Base-by-base conservation (phyloP, 1,284 basidiomycete genomes). In the Leccinum solheimii region DNA sequence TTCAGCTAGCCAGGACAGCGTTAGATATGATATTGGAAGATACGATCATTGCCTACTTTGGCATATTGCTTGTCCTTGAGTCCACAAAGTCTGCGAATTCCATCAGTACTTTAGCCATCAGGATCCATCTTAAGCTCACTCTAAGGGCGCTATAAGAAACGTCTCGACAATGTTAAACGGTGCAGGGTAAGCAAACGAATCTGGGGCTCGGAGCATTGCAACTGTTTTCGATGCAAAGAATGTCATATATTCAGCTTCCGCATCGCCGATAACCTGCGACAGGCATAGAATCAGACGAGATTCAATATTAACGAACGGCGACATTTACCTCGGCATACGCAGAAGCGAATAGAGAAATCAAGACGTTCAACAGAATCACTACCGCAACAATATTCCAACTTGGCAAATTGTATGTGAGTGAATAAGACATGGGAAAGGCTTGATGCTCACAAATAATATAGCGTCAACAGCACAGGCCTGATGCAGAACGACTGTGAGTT, bases 331-430 rank as follows among this genome's bases (percentile, higher is more conserved):
- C 92, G 14, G 87, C 85, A 72, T 96, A 96, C 0, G 94, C 94
- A 38, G 93, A 93, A 11, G 94, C 88, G 73, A 96, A 98, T 69
- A 98, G 78, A 11, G 97, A 98, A 68, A 99, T 95, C 68, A 99
- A 83, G 71, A 99, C 89, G 75, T 97, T 98, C 75, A 97, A 84
- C 58, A 98, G 83, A 65, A 98, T 87, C 61, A 98, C 83, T n/a
- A 87, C 88, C 1, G 93, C 91, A 49, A 89, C 82, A 53, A 94
- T 84, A 75, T 91, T 95, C 94, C 95, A 96, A 61, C 88, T 90
- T 64, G 55, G 63, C 57, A 57, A 21, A 57, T 23, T 43, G 21
- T 30, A 55, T 32, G 13, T 71, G 26, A 66, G 60, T 14, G 16
- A 34, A 32, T 43, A 27, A 58, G 38, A 36, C 27, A 26, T 21